A percentile compares a stretch with the other conserved stretches of the same genome.
phyloP scores from a whole-genome alignment of 331 rosid species.

The Ulmus americana region DNA sequence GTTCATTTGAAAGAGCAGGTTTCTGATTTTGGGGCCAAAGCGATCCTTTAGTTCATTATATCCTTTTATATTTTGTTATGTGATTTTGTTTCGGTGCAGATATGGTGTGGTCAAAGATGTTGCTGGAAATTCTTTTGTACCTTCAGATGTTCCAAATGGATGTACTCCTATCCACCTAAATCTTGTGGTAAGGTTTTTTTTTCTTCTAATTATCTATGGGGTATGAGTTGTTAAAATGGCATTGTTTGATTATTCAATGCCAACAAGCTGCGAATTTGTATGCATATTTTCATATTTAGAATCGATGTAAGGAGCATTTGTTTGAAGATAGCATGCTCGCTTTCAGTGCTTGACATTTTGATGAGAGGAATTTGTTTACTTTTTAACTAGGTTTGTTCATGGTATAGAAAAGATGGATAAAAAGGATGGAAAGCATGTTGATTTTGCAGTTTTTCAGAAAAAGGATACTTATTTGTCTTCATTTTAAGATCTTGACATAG shows the following conservation, averaged over 20 bases:
- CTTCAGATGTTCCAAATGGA: slow-evolving; percentile 58
- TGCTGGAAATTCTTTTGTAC: slow-evolving; percentile 28
- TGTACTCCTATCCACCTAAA: slow-evolving; percentile 79
- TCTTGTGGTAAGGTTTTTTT: slow-evolving; percentile 63
- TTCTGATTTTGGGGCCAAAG: too few species aligned
- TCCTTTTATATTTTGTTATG: too few species aligned
- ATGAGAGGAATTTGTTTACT: background rate
- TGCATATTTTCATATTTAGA: background rate
- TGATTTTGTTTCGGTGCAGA: slow-evolving; percentile 34
- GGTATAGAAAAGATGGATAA: too few species aligned
- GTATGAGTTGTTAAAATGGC: background rate
- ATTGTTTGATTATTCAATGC: background rate
- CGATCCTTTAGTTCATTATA: too few species aligned
- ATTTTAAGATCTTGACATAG: too few species aligned
- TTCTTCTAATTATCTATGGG: background rate
- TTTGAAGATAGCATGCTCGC: background rate
- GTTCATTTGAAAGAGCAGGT: too few species aligned
- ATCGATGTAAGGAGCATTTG: background rate
- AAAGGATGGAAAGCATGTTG: too few species aligned
- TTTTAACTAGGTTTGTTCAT: background rate
- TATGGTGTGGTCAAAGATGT: slow-evolving; percentile 52
- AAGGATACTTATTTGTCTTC: too few species aligned
- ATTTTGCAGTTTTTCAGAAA: too few species aligned
- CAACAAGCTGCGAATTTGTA: background rate
- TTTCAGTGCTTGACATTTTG: background rate